Base-by-base conservation (phyloP, 345 rosid genomes). In the Eutrema japonicum region DNA sequence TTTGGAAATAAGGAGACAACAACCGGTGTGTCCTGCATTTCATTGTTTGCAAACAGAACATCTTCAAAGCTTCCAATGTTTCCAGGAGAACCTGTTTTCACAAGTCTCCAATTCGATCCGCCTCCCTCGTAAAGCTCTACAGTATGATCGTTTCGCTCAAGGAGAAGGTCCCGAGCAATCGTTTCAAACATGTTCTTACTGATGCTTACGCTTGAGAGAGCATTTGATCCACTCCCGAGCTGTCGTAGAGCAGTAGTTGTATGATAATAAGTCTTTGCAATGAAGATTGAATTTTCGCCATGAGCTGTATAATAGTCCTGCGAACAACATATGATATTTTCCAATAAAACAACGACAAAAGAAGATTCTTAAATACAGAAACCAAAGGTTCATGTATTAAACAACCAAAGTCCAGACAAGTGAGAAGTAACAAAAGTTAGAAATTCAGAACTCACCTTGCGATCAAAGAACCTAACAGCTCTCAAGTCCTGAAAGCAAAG, bases 231-330 rank as follows among this genome's bases (percentile, higher is more conserved):
- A 77, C 67, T 81, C 56, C 95, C 92, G 43, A 95, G 75, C 79
- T 92, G 93, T 9, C 97, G 86, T 81, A 95, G 45, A 38, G 87
- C 89, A 67, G 96, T 86, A 6, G 98, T 92, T 32, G 99, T 95
- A 64, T 66, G 96, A 73, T 92, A 95, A 78, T 92, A 95, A 27
- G 96, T 85, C 85, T 90, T 90, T 2, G 98, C 93, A 78, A 95
- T 85, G 64, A 92, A 92, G 52, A 80, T 78, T n/a, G 99, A 97
- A 81, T 86, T 83, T 55, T 92, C 93, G 33, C 94, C 99, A 80
- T 95, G 97, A 40, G 96, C 89, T 40, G 97, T 92, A 67, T 85
- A 95, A 78, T 90, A 95, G 68, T 92, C 99, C 99, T 95, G 83
- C 80, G 80, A 52, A 35, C 11, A 26, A 40, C 61, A 73, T 38